Evolutionary conservation across 2,329 filamentous ascomycete genomes (phyloP).

Genomic region (Claviceps citrina): DNA sequence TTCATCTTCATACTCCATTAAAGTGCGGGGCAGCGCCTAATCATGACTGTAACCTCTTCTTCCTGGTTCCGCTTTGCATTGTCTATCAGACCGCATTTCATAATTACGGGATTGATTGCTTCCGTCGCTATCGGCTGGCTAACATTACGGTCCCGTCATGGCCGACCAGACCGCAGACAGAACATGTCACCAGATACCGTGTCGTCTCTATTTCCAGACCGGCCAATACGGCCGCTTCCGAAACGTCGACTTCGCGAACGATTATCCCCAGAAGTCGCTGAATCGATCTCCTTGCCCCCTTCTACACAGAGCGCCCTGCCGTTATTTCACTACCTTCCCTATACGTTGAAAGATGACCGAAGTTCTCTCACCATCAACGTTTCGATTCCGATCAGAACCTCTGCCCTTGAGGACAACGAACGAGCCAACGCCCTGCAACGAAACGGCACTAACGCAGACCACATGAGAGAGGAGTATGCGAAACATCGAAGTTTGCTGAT

Average conservation of each 20-base stretch:
- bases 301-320: constrained; percentile 55
- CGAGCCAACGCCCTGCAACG: constrained; percentile 8
- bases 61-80: constrained; percentile 3
- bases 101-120: constrained; percentile 7
- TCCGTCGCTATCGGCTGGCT: constrained; percentile 14
- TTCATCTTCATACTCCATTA: background rate
- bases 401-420: background rate
- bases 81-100: constrained; percentile 5
- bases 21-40: constrained; percentile 5
- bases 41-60: constrained; percentile 2
- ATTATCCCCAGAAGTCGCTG: constrained; percentile 70
- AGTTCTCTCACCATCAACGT: constrained; percentile 8
- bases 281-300: constrained; percentile 68
- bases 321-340: constrained; percentile 50
- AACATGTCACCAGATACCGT: constrained; percentile 58
- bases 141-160: constrained; percentile 11
- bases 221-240: constrained; percentile 83
- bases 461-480: constrained; percentile 43
- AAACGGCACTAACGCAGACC: constrained; percentile 8
- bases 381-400: background rate
- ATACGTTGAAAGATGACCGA: constrained; percentile 35
- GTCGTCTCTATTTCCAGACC: constrained; percentile 70
- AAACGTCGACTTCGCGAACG: constrained; percentile 78
- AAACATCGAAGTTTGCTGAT: constrained; percentile 24
- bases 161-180: constrained; percentile 26